Evolutionary conservation across 306 rosid species (phyloP).

Genomic region (Datisca glomerata): DNA sequence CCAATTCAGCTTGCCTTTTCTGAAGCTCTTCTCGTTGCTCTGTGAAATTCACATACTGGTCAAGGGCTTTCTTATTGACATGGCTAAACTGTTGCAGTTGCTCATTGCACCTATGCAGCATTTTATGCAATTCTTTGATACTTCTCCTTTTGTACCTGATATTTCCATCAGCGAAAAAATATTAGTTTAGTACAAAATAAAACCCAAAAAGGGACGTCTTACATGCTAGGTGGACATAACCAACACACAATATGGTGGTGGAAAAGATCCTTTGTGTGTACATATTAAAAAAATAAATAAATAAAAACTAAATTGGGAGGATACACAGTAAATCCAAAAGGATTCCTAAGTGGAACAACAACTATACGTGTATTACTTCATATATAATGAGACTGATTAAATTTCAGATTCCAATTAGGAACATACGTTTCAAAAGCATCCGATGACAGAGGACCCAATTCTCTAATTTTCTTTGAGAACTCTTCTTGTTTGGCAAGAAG

Average conservation of each 20-base stretch:
- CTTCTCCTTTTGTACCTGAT: constrained; percentile 66
- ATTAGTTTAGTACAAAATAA: constrained; percentile 4
- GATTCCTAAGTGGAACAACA: no score
- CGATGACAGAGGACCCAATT: constrained; percentile 79
- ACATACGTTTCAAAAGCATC: constrained; percentile 93
- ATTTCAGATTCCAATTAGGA: constrained; percentile 13
- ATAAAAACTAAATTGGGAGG: background rate
- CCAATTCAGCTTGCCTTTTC: constrained; percentile 90
- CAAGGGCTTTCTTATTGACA: constrained; percentile 94
- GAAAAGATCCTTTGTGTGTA: no score
- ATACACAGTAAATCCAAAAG: no score
- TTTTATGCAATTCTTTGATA: constrained; percentile 70
- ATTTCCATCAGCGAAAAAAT: constrained; percentile 15
- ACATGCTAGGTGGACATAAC: background rate
- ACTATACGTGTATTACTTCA: no score
- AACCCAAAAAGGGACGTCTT: constrained; percentile 7
- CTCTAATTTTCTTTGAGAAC: constrained; percentile 77
- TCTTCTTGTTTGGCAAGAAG: constrained; percentile 87
- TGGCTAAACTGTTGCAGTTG: constrained; percentile 90
- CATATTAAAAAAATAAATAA: background rate
- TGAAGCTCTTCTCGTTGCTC: constrained; percentile 98
- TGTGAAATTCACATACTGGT: constrained; percentile 88
- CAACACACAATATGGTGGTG: background rate
- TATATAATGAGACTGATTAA: no score
- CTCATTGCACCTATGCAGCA: constrained; percentile 85